phyloP scores from a whole-genome alignment of 2,329 filamentous ascomycete genomes.

The Aspergillus sp. region DNA sequence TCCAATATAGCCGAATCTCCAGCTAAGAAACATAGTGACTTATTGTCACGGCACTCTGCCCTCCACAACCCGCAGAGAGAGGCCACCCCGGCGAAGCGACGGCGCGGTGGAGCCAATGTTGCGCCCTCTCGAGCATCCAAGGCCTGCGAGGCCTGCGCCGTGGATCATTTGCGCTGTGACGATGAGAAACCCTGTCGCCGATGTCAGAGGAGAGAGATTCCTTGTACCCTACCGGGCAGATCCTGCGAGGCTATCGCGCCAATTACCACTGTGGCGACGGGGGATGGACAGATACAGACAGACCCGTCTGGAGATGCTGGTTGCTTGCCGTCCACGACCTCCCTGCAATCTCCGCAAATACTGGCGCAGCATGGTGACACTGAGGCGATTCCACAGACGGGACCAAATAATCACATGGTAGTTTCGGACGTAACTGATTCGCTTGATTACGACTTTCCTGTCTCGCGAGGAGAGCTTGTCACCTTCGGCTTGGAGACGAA shows the following conservation, averaged over 20 bases:
- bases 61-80: slow-evolving; percentile 6
- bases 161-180: slow-evolving; percentile 36
- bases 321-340: not conserved
- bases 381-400: not conserved
- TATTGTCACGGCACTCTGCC: slow-evolving; percentile 1
- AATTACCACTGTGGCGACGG: not conserved
- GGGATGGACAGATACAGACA: not conserved
- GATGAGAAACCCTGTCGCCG: slow-evolving; percentile 38
- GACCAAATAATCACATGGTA: not conserved
- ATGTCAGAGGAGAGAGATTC: slow-evolving; percentile 31
- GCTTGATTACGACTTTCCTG: not conserved
- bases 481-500: slow-evolving; percentile 24
- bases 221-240: slow-evolving; percentile 1
- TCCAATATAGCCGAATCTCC: not conserved
- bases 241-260: not conserved
- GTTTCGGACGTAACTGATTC: not conserved
- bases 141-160: slow-evolving; percentile 35
- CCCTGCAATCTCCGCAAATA: not conserved
- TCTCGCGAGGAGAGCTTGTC: slow-evolving; percentile 9
- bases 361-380: too few species aligned
- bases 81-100: not conserved
- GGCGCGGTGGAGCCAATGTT: slow-evolving; percentile 9
- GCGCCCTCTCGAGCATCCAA: slow-evolving; percentile 26
- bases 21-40: slow-evolving; percentile 27
- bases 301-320: too few species aligned